phyloP scores from a whole-genome alignment of 805 yeast species.

The Lipomyces mesembrius region DNA sequence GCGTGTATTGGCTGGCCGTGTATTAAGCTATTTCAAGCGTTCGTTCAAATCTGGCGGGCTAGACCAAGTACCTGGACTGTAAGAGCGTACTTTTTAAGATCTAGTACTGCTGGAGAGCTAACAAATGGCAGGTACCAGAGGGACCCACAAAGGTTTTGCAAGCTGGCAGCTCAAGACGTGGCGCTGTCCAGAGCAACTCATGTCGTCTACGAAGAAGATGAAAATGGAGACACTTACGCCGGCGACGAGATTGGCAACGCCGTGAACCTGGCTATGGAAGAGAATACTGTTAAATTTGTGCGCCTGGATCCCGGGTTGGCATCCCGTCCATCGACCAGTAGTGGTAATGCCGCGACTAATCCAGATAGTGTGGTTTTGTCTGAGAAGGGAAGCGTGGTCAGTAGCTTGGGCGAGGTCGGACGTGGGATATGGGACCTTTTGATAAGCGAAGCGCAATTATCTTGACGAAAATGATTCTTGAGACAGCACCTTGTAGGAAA shows the following conservation, averaged over 20 bases:
- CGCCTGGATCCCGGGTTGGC: slow-evolving; percentile 15
- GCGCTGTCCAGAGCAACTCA: slow-evolving; percentile 36
- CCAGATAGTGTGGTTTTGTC: neutral
- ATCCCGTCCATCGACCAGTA: neutral
- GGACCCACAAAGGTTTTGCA: slow-evolving; percentile 18
- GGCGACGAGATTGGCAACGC: slow-evolving; percentile 26
- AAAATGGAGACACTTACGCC: slow-evolving; percentile 34
- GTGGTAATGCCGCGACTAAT: neutral
- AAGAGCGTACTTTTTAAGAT: neutral
- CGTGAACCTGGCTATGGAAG: slow-evolving; percentile 22
- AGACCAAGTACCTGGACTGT: slow-evolving; percentile 25
- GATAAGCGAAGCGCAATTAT: slow-evolving; percentile 1
- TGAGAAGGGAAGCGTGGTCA: slow-evolving; percentile 13
- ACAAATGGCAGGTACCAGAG: slow-evolving; percentile 15
- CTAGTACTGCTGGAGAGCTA: neutral
- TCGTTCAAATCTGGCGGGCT: slow-evolving; percentile 32
- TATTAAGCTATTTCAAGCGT: slow-evolving; percentile 32
- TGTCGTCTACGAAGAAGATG: slow-evolving; percentile 31
- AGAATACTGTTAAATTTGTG: slow-evolving; percentile 25
- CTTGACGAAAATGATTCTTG: neutral
- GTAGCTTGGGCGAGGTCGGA: slow-evolving; percentile 15
- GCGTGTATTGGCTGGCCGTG: slow-evolving; percentile 31
- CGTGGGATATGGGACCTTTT: slow-evolving; percentile 22
- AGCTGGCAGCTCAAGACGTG: slow-evolving; percentile 28
- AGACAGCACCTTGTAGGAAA: neutral